phyloP scores from a whole-genome alignment of 495 filamentous ascomycete genomes.

The Hypoxylon trugodes region DNA sequence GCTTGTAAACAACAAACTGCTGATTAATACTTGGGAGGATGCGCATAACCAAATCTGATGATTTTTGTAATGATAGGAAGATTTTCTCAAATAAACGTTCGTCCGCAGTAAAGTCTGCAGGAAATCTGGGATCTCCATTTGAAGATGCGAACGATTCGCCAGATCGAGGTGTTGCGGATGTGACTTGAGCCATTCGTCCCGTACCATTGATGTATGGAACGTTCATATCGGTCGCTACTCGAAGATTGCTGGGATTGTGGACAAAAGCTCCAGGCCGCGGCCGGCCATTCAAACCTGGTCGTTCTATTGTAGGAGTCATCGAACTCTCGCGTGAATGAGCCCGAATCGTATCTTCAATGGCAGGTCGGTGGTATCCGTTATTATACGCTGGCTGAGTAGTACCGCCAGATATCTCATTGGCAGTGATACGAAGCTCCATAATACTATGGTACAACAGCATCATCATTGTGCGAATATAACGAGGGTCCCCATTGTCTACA shows the following conservation, averaged over 20 bases:
- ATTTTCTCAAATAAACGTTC: slow-evolving; percentile 83
- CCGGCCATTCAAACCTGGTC: slow-evolving; percentile 57
- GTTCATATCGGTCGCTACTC: slow-evolving; percentile 59
- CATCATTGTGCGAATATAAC: slow-evolving; percentile 82
- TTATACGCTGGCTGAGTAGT: slow-evolving; percentile 54
- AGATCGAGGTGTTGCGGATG: slow-evolving; percentile 74
- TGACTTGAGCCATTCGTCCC: slow-evolving; percentile 57
- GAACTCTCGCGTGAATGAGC: slow-evolving; percentile 60
- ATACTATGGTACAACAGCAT: slow-evolving; percentile 82
- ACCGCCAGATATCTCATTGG: slow-evolving; percentile 42
- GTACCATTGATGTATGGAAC: slow-evolving; percentile 53
- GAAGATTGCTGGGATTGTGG: slow-evolving; percentile 65
- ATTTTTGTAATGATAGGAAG: slow-evolving; percentile 72
- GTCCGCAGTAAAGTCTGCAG: slow-evolving; percentile 71
- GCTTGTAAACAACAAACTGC: slow-evolving; percentile 64
- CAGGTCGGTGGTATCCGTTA: slow-evolving; percentile 37
- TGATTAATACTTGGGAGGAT: slow-evolving; percentile 70
- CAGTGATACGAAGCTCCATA: slow-evolving; percentile 71
- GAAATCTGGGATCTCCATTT: slow-evolving; percentile 54
- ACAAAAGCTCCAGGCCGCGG: slow-evolving; percentile 69
- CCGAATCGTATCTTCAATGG: slow-evolving; percentile 52
- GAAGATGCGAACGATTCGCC: slow-evolving; percentile 78
- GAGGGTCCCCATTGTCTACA: slow-evolving; percentile 75
- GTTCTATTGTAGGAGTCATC: slow-evolving; percentile 69
- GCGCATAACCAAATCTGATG: slow-evolving; percentile 71